Percentiles rank a stretch among this genome's conserved stretches.
These are phyloP conservation scores for Sideroxylon spinosum DNA, from an alignment of 179 eudicot species.

Conservation along the genomic window DNA sequence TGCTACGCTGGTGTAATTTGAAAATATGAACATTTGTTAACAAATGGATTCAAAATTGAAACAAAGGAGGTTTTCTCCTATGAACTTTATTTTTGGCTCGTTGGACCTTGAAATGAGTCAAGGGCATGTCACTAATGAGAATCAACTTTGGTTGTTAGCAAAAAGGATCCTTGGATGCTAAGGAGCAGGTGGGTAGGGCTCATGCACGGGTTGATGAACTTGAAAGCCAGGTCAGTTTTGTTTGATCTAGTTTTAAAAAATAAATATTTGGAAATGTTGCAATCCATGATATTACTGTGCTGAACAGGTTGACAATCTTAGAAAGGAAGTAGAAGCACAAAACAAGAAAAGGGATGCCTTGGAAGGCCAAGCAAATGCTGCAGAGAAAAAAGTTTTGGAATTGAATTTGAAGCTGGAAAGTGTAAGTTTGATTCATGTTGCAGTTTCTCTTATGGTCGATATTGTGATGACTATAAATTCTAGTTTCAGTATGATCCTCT, in stretches of 20 bases:
- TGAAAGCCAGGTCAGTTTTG: constrained; percentile 49
- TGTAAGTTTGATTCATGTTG: constrained; percentile 31
- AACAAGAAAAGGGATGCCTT: constrained; percentile 42
- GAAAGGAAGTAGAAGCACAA: constrained; percentile 48
- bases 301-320: constrained; percentile 48
- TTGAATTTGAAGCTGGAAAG: constrained; percentile 46
- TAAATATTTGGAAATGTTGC: not conserved
- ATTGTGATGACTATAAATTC: not conserved
- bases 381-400: constrained; percentile 54
- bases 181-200: constrained; percentile 46
- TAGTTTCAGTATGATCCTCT: not conserved
- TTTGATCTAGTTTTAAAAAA: constrained; percentile 8
- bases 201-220: constrained; percentile 51
- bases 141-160: constrained; percentile 19
- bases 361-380: constrained; percentile 41
- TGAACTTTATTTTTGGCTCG: not conserved
- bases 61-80: not conserved
- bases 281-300: not conserved
- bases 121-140: not conserved
- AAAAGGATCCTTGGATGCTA: constrained; percentile 51
- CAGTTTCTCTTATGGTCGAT: not conserved
- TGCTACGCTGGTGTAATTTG: not conserved
- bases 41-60: not conserved
- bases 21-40: not conserved
- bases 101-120: not conserved